These are phyloP conservation scores for Mitosporidium daphniae DNA, from an alignment of 371 early-diverging fungal species.

Conservation along the genomic window DNA sequence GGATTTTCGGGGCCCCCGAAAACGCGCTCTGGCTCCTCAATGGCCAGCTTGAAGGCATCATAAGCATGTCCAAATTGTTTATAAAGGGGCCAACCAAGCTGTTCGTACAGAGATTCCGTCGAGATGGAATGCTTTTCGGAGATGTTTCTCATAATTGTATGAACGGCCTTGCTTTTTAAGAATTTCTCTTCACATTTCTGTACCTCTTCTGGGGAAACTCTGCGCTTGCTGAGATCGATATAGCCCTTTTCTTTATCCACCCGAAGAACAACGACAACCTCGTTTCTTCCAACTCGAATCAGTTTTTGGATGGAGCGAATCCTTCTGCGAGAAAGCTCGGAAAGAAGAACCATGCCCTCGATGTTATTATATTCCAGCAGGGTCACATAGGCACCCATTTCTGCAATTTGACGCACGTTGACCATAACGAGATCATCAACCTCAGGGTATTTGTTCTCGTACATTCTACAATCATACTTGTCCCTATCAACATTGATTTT, in stretches of 20 bases:
- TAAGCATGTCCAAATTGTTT: slow-evolving; percentile 84
- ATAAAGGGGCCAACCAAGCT: slow-evolving; percentile 86
- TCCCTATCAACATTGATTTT: too few species aligned
- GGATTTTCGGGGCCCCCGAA: slow-evolving; percentile 34
- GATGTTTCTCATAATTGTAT: slow-evolving; percentile 34
- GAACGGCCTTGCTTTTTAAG: slow-evolving; percentile 74
- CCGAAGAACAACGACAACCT: slow-evolving; percentile 77
- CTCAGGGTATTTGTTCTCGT: slow-evolving; percentile 71
- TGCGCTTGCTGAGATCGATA: slow-evolving; percentile 89
- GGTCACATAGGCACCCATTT: slow-evolving; percentile 80
- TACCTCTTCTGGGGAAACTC: slow-evolving; percentile 80
- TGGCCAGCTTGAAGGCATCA: slow-evolving; percentile 70
- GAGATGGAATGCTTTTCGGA: slow-evolving; percentile 33
- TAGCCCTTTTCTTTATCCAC: slow-evolving; percentile 97
- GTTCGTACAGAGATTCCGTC: slow-evolving; percentile 45
- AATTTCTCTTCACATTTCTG: slow-evolving; percentile 66
- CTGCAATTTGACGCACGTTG: slow-evolving; percentile 74
- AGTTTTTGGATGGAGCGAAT: slow-evolving; percentile 87
- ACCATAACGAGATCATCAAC: slow-evolving; percentile 93
- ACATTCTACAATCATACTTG: slow-evolving; percentile 34
- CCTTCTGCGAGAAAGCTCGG: slow-evolving; percentile 78
- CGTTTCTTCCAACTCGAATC: slow-evolving; percentile 75
- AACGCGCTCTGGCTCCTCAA: slow-evolving; percentile 50
- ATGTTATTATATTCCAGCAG: slow-evolving; percentile 53
- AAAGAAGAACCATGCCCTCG: slow-evolving; percentile 81